Evolutionary conservation across 2,329 filamentous ascomycete species (phyloP), one percentile per base, ranked within the genome.

Genomic region (Clarireedia monteithiana): DNA sequence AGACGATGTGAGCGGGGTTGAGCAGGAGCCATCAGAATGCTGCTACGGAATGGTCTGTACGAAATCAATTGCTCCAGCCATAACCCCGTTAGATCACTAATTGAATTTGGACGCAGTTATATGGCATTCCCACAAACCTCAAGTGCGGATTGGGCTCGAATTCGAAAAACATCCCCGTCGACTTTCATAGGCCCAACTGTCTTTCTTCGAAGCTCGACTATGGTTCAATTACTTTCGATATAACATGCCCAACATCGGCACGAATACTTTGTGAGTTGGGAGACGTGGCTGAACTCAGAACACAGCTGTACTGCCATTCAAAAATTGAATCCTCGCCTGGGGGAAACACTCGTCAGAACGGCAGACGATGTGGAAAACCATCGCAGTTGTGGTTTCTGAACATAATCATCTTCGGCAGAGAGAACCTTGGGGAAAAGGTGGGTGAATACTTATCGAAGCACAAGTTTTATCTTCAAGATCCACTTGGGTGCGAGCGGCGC

Each of bases 391-490:
- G 53, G 48, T 50, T 51, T 34, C 47, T 60, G 15, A 49, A 55
- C 27, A 55, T 58, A 38, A 60, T 55, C 17, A 17, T 62, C 34
- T 62, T 34, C 27, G 58, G 58, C 14, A 24, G 12, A 20, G 14
- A 12, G 36, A 9, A 3, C 17, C 24, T 60, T 20, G 46, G 46
- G 23, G 53, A 57, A 23, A 45, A 26, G 26, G 20, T 61, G 5
- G 59, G 58, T 42, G 48, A 53, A 26, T 61, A 53, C 26, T 38
- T 61, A 6, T 48, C 52, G 6, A 30, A 50, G 23, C 10, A 48
- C 1, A 23, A 53, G 17, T 20, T 20, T 20, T 58, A 60, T 50
- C 53, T 62, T 14, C 60, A 62, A 57, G 60, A 62, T 44, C 60
- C 60, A 10, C 7, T 50, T 14, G 38, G 34, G 1, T 62, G 60